These are phyloP conservation scores for Lactuca saligna DNA, from an alignment of 129 eudicot genomes.

Conservation along the genomic window DNA sequence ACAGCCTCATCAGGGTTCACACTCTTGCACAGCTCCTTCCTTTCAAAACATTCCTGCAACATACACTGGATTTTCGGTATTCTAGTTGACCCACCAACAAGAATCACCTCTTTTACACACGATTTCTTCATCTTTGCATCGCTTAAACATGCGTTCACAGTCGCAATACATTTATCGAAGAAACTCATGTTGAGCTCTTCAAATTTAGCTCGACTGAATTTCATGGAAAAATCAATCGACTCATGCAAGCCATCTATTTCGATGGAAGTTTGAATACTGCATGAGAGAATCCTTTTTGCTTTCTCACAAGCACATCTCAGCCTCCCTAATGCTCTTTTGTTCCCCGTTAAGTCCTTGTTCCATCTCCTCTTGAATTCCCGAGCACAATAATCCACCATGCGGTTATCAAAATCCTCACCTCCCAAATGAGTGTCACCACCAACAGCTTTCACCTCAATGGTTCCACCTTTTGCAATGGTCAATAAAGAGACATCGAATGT, in stretches of 20 bases:
- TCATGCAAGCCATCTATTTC: slow-evolving; percentile 26
- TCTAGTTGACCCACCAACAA: slow-evolving; percentile 36
- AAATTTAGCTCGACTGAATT: slow-evolving; percentile 22
- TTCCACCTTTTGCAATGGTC: not conserved
- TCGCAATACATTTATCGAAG: slow-evolving; percentile 10
- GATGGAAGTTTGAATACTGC: slow-evolving; percentile 13
- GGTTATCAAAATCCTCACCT: slow-evolving; percentile 28
- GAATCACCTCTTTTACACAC: slow-evolving; percentile 12
- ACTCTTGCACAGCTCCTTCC: slow-evolving; percentile 20
- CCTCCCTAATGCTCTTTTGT: slow-evolving; percentile 26
- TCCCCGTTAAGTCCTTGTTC: slow-evolving; percentile 11
- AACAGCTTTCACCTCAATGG: slow-evolving; percentile 27
- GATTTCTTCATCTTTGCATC: slow-evolving; percentile 24
- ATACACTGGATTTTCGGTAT: slow-evolving; percentile 31
- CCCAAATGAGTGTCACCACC: slow-evolving; percentile 29
- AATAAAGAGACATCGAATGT: slow-evolving; percentile 31
- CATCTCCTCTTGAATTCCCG: slow-evolving; percentile 15
- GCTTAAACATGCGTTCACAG: slow-evolving; percentile 7
- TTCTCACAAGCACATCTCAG: slow-evolving; percentile 31
- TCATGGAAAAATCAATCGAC: slow-evolving; percentile 26
- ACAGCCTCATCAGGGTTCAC: slow-evolving; percentile 32
- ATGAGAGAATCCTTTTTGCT: slow-evolving; percentile 28
- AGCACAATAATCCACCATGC: slow-evolving; percentile 26
- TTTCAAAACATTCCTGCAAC: slow-evolving; percentile 11
- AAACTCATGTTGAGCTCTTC: slow-evolving; percentile 20